Conservation (phyloP, 1,284 basidiomycete genomes). For the Trametes pubescens region DNA sequence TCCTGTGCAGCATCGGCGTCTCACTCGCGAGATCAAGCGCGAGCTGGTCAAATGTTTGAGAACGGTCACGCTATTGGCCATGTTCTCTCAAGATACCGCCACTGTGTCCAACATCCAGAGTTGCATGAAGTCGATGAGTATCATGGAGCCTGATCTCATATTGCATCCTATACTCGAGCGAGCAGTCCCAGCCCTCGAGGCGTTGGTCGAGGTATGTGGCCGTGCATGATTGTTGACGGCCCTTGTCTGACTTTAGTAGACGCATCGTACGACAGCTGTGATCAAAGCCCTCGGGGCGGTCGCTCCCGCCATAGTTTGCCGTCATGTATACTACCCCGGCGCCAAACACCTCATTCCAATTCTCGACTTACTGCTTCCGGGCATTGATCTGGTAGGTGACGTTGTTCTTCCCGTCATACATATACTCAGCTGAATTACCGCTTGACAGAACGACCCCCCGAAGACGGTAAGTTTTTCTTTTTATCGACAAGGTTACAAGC, state of each 20-base stretch:
- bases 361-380: constrained; percentile 87
- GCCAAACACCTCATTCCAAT: constrained; percentile 87
- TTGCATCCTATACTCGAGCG: constrained; percentile 88
- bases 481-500: constrained; percentile 11
- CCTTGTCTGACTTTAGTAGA: constrained; percentile 51
- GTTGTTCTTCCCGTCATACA: neutral
- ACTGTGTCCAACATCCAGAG: constrained; percentile 75
- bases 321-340: constrained; percentile 79
- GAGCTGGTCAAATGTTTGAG: constrained; percentile 88
- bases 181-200: constrained; percentile 87
- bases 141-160: constrained; percentile 91
- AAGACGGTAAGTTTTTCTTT: constrained; percentile 70
- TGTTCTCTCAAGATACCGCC: constrained; percentile 85
- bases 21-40: constrained; percentile 83
- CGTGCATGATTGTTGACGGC: neutral
- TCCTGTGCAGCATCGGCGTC: constrained; percentile 63
- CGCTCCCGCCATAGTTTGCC: constrained; percentile 80
- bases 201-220: constrained; percentile 74
- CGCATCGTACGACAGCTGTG: constrained; percentile 84
- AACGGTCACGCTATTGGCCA: constrained; percentile 86
- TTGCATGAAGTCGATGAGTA: constrained; percentile 76
- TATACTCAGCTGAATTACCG: too few species aligned
- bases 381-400: constrained; percentile 75
- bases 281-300: constrained; percentile 88
- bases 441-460: constrained; percentile 79